A percentile compares a stretch with the other conserved stretches of the same genome.
These are phyloP conservation scores for Cubamyces sp. DNA, from an alignment of 768 basidiomycete species.

Conservation along the genomic window DNA sequence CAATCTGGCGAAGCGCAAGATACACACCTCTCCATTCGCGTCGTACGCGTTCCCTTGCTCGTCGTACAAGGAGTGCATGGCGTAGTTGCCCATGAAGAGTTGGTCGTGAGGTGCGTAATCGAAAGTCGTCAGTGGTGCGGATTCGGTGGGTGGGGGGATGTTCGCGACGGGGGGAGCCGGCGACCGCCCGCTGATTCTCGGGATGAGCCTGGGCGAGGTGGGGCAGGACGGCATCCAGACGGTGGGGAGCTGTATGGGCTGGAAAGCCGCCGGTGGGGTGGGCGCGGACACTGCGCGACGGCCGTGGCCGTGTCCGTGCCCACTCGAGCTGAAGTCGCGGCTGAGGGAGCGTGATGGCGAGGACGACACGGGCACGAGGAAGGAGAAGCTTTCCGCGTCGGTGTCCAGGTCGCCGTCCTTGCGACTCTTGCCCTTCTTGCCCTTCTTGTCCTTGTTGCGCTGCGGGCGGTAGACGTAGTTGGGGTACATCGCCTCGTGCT, in stretches of 20 bases:
- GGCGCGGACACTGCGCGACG: slow-evolving; percentile 61
- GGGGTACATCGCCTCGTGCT: slow-evolving; percentile 76
- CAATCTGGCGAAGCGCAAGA: slow-evolving; percentile 36
- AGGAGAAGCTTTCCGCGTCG: slow-evolving; percentile 55
- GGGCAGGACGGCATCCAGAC: slow-evolving; percentile 68
- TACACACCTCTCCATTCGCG: slow-evolving; percentile 45
- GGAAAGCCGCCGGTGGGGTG: slow-evolving; percentile 64
- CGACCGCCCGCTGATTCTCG: slow-evolving; percentile 65
- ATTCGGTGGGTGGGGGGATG: slow-evolving; percentile 43
- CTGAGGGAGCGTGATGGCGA: slow-evolving; percentile 34
- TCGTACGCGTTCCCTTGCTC: slow-evolving; percentile 16
- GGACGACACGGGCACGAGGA: slow-evolving; percentile 40
- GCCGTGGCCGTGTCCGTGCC: slow-evolving; percentile 34
- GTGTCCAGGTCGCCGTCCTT: slow-evolving; percentile 53
- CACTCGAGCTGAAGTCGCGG: slow-evolving; percentile 40
- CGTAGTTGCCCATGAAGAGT: slow-evolving; percentile 45
- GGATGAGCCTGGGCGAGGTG: slow-evolving; percentile 56
- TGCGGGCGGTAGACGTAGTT: slow-evolving; percentile 82
- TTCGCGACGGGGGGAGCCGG: slow-evolving; percentile 45
- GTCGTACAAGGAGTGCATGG: slow-evolving; percentile 34
- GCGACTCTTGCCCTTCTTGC: slow-evolving; percentile 44
- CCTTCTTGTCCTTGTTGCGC: slow-evolving; percentile 55
- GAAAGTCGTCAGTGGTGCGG: slow-evolving; percentile 47
- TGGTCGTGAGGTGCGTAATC: slow-evolving; percentile 56
- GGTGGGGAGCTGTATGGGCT: slow-evolving; percentile 71